Evolutionary conservation across 768 basidiomycete genomes (phyloP), one percentile per base, ranked within the genome.

Genomic region (Sistotremastrum suecicum): DNA sequence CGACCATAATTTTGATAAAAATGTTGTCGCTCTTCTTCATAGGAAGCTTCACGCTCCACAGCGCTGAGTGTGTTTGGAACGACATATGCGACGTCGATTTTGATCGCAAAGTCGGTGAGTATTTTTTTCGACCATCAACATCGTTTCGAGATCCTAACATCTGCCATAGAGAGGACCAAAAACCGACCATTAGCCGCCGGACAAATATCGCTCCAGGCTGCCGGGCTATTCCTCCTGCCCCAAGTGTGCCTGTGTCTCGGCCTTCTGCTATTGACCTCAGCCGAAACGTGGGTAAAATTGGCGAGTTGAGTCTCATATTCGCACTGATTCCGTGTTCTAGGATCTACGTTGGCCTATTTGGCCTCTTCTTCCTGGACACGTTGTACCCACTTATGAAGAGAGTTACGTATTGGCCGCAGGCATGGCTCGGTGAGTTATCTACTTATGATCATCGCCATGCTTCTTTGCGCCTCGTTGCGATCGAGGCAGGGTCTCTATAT

Each of bases 361-460:
- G 50, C 0, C 34, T 60, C 4, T 51, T 57, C 39, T 50, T 52
- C 5, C 43, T 59, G 29, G 50, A 50, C 4, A 52, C 50, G 4
- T 39, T 59, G 4, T 74, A 72, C 54, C 76, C 76, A 8, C 61
- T 77, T 5, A 60, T 76, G 44, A 78, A 78, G 52, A 65, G 75
- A 5, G 57, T 69, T 36, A 77, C 75, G 0, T 59, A 75, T 50
- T 78, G 75, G 75, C 76, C 76, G 0, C 76, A 78, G 52, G 73
- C 74, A 0, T 76, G 72, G 73, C 67, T 78, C 1, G 75, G 75
- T 29, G 31, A 7, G 42, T 35, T 44, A 9, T 35, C 34, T n/a
- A 30, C 11, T 8, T 28, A 28, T 9, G 20, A 20, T 20, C 20
- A 61, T 76, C 45, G 70, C 71, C 5, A 74, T 76, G 70, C 75